Evolutionary conservation across 768 basidiomycete genomes (phyloP).

Genomic region (Chlorophyllum brunneum): DNA sequence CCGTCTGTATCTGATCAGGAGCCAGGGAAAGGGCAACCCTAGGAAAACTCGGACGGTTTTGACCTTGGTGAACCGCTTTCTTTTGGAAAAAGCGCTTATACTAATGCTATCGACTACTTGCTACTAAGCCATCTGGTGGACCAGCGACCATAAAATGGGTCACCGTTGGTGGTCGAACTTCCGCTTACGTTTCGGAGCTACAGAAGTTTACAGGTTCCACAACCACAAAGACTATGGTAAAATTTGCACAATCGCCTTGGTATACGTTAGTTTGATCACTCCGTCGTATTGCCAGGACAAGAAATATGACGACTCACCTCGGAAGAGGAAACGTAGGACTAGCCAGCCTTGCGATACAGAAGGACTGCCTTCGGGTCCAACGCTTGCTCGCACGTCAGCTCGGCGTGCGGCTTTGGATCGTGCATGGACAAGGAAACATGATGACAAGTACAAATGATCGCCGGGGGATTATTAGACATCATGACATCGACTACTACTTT

Average conservation of each 20-base stretch:
- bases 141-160: slow-evolving; percentile 73
- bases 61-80: slow-evolving; percentile 35
- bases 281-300: neutral
- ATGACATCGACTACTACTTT: neutral
- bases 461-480: neutral
- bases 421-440: neutral
- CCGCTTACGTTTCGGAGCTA: slow-evolving; percentile 64
- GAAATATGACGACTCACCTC: neutral
- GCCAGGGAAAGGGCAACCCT: slow-evolving; percentile 55
- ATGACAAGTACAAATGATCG: neutral
- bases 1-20: neutral
- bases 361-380: neutral
- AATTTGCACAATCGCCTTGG: neutral
- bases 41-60: slow-evolving; percentile 33
- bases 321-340: neutral
- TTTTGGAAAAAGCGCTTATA: neutral
- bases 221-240: neutral
- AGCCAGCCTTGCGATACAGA: neutral
- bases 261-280: neutral
- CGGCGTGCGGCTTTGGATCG: neutral
- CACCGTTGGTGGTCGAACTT: slow-evolving; percentile 74
- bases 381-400: neutral
- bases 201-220: slow-evolving; percentile 33
- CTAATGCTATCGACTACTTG: slow-evolving; percentile 2
- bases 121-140: slow-evolving; percentile 55